phyloP scores from a whole-genome alignment of 257 asterid species.

The Schizonepeta tenuifolia region DNA sequence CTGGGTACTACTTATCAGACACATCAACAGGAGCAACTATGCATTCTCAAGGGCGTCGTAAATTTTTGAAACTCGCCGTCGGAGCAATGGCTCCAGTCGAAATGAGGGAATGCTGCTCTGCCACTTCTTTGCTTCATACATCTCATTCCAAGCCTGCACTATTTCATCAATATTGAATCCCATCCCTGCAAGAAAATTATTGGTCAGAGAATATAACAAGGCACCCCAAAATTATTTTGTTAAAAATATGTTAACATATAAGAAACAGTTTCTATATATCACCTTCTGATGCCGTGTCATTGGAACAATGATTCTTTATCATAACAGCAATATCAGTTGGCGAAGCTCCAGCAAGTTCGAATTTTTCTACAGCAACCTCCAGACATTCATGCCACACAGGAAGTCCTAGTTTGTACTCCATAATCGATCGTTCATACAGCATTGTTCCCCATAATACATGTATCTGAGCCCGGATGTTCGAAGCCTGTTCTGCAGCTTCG shows the following conservation, averaged over 20 bases:
- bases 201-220: constrained; percentile 32
- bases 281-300: constrained; percentile 65
- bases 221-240: constrained; percentile 13
- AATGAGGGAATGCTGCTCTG: constrained; percentile 57
- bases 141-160: constrained; percentile 90
- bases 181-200: constrained; percentile 52
- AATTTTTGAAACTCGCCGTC: constrained; percentile 71
- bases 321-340: constrained; percentile 79
- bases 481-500: constrained; percentile 71
- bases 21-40: constrained; percentile 43
- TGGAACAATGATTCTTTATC: constrained; percentile 84
- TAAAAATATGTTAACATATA: no score
- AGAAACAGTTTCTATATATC: constrained; percentile 24
- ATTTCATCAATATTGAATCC: constrained; percentile 87
- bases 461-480: constrained; percentile 66
- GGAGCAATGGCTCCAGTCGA: constrained; percentile 75
- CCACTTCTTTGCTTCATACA: constrained; percentile 88
- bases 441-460: constrained; percentile 81
- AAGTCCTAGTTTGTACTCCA: constrained; percentile 80
- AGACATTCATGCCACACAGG: constrained; percentile 86
- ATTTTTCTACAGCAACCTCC: constrained; percentile 78
- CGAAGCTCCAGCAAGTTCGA: constrained; percentile 91
- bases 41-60: constrained; percentile 64
- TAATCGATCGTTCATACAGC: constrained; percentile 81
- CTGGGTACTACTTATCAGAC: constrained; percentile 28